phyloP scores from a whole-genome alignment of 345 rosid species.

The Diplotaxis tenuifolia region DNA sequence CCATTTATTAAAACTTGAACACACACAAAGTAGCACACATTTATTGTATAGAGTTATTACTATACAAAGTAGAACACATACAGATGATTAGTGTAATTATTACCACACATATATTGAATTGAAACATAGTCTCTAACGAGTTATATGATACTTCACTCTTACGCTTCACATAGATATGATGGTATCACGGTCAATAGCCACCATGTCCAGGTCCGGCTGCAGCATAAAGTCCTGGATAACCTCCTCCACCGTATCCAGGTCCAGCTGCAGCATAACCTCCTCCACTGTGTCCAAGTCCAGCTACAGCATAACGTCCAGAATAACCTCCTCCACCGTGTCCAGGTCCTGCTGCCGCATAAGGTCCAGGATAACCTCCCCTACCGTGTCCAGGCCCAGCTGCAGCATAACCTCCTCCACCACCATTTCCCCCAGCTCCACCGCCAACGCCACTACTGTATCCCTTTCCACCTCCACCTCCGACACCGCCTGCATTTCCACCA shows the following conservation, averaged over 20 bases:
- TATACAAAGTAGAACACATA: conserved; percentile 6
- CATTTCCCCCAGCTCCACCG: too few relatives aligned
- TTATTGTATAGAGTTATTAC: too few relatives aligned
- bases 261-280: conserved; percentile 37
- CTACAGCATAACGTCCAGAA: conserved; percentile 5
- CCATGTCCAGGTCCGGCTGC: conserved; percentile 33
- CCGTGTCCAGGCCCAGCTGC: conserved; percentile 32
- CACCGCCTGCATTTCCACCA: too few relatives aligned
- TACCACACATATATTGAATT: background rate
- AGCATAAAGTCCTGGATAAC: conserved; percentile 6
- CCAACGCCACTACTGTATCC: background rate
- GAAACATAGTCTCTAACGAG: background rate
- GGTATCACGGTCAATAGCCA: conserved; percentile 27
- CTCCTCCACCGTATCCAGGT: conserved; percentile 24
- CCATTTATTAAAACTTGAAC: background rate
- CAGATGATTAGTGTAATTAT: conserved; percentile 1
- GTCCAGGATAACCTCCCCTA: too few relatives aligned
- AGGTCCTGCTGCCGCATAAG: conserved; percentile 23
- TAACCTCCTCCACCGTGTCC: conserved; percentile 25
- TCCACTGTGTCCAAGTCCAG: conserved; percentile 31
- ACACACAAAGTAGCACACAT: conserved; percentile 16
- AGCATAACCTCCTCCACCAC: conserved; percentile 33
- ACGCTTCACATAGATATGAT: background rate
- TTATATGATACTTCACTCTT: conserved; percentile 8
- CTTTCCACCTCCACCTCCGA: conserved; percentile 36